Evolutionary conservation across 2,329 filamentous ascomycete genomes (phyloP).

Genomic region (Microcera coccophila): DNA sequence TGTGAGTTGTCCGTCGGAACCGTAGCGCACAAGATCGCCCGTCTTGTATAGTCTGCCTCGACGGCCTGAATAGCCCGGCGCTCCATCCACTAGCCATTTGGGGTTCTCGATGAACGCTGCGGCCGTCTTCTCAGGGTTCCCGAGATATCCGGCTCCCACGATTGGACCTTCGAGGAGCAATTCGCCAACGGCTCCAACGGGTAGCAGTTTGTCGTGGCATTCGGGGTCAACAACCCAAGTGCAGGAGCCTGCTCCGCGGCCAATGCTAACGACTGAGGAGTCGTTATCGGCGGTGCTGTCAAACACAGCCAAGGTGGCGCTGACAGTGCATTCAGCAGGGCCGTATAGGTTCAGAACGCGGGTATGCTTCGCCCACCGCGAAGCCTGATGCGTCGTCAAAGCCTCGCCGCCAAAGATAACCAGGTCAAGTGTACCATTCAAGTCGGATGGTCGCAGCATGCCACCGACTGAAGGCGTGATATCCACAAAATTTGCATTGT

Average conservation of each 20-base stretch:
- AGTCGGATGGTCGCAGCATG: conserved; percentile 9
- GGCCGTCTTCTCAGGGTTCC: conserved; percentile 43
- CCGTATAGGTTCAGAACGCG: conserved; percentile 16
- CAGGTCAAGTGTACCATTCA: conserved; percentile 5
- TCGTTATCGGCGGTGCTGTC: not conserved
- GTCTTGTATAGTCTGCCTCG: conserved; percentile 41
- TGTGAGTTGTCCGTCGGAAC: conserved; percentile 12
- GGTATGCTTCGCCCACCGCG: conserved; percentile 5
- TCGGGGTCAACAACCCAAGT: conserved; percentile 32
- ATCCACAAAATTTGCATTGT: conserved; percentile 2
- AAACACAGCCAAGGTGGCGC: not conserved
- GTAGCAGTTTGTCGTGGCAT: conserved; percentile 26
- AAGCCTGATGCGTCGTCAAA: conserved; percentile 2
- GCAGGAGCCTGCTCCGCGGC: conserved; percentile 1
- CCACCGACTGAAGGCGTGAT: conserved; percentile 13
- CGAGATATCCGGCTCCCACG: conserved; percentile 47
- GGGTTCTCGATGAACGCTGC: conserved; percentile 41
- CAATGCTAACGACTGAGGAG: conserved; percentile 3
- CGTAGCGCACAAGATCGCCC: conserved; percentile 16
- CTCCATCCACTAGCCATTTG: conserved; percentile 18
- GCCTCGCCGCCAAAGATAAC: conserved; percentile 16
- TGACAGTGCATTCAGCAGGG: conserved; percentile 13
- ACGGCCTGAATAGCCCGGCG: conserved; percentile 12
- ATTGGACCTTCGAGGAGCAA: conserved; percentile 40
- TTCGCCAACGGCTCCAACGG: conserved; percentile 34